A percentile compares a stretch with the other conserved stretches of the same genome.
These are phyloP conservation scores for Annulohypoxylon bovei DNA, from an alignment of 495 filamentous ascomycete genomes.

Conservation along the genomic window DNA sequence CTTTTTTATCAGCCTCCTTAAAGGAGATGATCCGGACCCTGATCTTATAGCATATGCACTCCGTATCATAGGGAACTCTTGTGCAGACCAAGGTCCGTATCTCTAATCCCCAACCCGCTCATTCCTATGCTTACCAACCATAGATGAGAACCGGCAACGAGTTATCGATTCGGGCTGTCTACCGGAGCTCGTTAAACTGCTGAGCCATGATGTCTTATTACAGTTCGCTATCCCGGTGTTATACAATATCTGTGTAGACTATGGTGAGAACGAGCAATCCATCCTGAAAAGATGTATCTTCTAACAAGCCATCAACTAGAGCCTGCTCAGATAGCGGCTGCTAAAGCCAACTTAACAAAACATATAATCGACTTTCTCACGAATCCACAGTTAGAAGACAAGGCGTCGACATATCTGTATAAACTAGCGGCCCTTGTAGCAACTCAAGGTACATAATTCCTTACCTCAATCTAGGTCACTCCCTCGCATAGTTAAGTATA, in stretches of 20 bases:
- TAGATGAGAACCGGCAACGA: slow-evolving; percentile 78
- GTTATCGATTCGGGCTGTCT: slow-evolving; percentile 69
- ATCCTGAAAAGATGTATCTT: not conserved
- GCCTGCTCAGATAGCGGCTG: slow-evolving; percentile 64
- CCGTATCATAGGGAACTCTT: slow-evolving; percentile 80
- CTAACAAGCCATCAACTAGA: slow-evolving; percentile 50
- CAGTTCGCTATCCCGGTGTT: slow-evolving; percentile 72
- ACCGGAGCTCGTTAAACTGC: slow-evolving; percentile 61
- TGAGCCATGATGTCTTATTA: slow-evolving; percentile 61
- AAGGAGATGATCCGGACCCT: slow-evolving; percentile 47
- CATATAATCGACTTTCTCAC: slow-evolving; percentile 53
- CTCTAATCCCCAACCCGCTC: not conserved
- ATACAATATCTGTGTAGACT: slow-evolving; percentile 79
- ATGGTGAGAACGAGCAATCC: slow-evolving; percentile 59
- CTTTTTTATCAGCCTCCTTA: slow-evolving; percentile 69
- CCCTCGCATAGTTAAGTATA: not conserved
- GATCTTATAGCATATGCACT: slow-evolving; percentile 64
- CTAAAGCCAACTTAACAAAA: slow-evolving; percentile 52
- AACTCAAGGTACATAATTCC: slow-evolving; percentile 51
- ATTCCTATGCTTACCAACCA: slow-evolving; percentile 9
- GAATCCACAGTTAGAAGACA: slow-evolving; percentile 41
- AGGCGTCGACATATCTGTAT: slow-evolving; percentile 49
- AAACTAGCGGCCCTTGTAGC: slow-evolving; percentile 62
- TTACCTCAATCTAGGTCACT: too few relatives aligned
- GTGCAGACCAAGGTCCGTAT: slow-evolving; percentile 76